Conservation (phyloP, 23 red algal species). For the Gracilaria caudata region DNA sequence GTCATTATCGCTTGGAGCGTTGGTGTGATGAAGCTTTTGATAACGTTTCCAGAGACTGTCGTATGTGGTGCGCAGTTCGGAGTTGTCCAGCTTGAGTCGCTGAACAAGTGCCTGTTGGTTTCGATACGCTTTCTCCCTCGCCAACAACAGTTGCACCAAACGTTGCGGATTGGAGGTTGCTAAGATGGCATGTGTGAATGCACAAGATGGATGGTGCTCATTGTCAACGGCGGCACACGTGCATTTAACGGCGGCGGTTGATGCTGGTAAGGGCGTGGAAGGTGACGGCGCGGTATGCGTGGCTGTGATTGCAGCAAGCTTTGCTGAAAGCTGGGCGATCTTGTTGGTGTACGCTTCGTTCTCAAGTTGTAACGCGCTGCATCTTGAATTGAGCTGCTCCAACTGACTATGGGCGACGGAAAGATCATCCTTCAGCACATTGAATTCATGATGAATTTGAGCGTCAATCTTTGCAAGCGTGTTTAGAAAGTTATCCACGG, state of each 20-base stretch:
- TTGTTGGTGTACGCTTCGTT: slow-evolving; percentile 9
- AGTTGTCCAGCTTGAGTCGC: slow-evolving; percentile 60
- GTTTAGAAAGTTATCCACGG: slow-evolving; percentile 48
- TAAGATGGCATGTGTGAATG: slow-evolving; percentile 17
- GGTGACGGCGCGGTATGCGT: background rate
- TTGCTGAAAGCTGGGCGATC: slow-evolving; percentile 4
- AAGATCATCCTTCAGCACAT: slow-evolving; percentile 36
- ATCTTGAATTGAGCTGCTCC: background rate
- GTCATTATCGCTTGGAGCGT: background rate
- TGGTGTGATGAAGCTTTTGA: slow-evolving; percentile 17
- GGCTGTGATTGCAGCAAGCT: background rate
- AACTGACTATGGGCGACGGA: slow-evolving; percentile 4
- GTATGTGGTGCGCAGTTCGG: slow-evolving; percentile 32
- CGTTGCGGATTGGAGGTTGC: slow-evolving; percentile 19
- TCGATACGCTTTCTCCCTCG: slow-evolving; percentile 40
- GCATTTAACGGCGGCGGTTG: background rate
- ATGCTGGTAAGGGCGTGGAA: background rate
- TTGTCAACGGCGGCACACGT: background rate
- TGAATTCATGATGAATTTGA: slow-evolving; percentile 63
- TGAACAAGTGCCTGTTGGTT: slow-evolving; percentile 47
- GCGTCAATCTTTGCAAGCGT: slow-evolving; percentile 49
- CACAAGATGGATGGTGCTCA: slow-evolving; percentile 33
- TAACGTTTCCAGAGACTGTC: slow-evolving; percentile 62
- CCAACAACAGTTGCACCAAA: slow-evolving; percentile 26
- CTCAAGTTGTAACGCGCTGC: slow-evolving; percentile 13